Percentiles rank a stretch among this genome's conserved stretches.
These are phyloP conservation scores for Pichia exigua DNA, from an alignment of 805 yeast species.

Conservation along the genomic window DNA sequence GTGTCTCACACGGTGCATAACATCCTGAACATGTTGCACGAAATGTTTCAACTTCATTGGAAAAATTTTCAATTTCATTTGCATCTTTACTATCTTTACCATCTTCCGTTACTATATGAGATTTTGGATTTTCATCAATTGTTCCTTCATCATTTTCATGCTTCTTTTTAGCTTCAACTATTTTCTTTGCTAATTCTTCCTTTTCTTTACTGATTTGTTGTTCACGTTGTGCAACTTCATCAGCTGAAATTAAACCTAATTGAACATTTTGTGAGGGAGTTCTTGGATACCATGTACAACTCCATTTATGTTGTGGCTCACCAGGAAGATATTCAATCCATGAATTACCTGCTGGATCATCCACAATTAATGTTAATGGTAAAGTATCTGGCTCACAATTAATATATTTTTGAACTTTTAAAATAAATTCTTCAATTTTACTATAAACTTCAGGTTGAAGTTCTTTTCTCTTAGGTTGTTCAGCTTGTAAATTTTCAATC, in stretches of 20 bases:
- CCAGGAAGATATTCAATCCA: slow-evolving; percentile 89
- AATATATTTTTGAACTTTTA: slow-evolving; percentile 49
- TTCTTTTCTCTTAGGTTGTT: slow-evolving; percentile 72
- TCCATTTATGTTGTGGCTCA: slow-evolving; percentile 86
- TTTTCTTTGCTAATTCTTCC: slow-evolving; percentile 10
- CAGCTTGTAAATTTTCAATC: slow-evolving; percentile 69
- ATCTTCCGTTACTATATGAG: slow-evolving; percentile 35
- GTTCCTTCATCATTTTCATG: slow-evolving; percentile 29
- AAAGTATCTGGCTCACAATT: slow-evolving; percentile 60
- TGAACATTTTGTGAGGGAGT: slow-evolving; percentile 82
- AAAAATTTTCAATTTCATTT: slow-evolving; percentile 71
- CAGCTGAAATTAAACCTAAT: slow-evolving; percentile 72
- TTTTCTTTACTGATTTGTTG: slow-evolving; percentile 12
- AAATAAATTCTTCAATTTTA: slow-evolving; percentile 65
- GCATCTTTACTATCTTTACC: slow-evolving; percentile 47
- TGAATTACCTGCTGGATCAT: slow-evolving; percentile 96
- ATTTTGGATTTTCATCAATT: slow-evolving; percentile 23
- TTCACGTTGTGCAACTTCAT: slow-evolving; percentile 52
- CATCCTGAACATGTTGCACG: slow-evolving; percentile 91
- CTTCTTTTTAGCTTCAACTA: slow-evolving; percentile 4
- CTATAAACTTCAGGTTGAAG: slow-evolving; percentile 67
- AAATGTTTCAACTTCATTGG: slow-evolving; percentile 89
- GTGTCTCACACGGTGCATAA: slow-evolving; percentile 73
- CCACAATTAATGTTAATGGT: slow-evolving; percentile 72
- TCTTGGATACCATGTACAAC: slow-evolving; percentile 71